Conservation (phyloP, 768 basidiomycete genomes). For the Mycena epipterygia region DNA sequence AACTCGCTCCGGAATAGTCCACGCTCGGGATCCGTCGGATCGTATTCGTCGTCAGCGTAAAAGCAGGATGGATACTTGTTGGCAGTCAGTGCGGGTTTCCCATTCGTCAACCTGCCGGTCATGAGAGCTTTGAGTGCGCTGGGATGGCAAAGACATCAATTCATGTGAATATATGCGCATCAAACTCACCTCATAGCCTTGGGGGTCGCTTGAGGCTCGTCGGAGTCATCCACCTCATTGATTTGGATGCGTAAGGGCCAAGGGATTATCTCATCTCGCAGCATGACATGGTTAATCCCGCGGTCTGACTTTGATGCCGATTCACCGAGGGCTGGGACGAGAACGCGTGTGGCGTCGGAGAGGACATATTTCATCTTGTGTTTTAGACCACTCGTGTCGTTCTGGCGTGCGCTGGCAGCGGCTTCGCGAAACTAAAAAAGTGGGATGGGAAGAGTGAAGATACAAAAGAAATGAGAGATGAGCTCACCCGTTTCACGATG, state of each 20-base stretch:
- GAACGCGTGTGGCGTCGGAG: neutral
- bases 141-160: neutral
- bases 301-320: neutral
- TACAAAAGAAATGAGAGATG: too few species aligned
- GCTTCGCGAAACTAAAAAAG: neutral
- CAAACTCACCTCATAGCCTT: neutral
- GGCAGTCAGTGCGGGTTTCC: neutral
- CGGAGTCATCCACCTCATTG: neutral
- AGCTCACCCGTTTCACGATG: neutral
- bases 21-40: neutral
- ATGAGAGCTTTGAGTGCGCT: neutral
- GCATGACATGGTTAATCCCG: neutral
- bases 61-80: neutral
- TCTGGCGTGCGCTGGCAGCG: neutral
- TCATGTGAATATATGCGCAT: neutral
- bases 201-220: neutral
- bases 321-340: neutral
- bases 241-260: neutral
- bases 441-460: neutral
- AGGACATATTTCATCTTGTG: neutral
- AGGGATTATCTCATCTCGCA: neutral
- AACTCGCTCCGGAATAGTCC: neutral
- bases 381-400: neutral
- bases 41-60: neutral
- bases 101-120: neutral